phyloP scores from a whole-genome alignment of 2,329 filamentous ascomycete species.

The Cercospora brassicicola region DNA sequence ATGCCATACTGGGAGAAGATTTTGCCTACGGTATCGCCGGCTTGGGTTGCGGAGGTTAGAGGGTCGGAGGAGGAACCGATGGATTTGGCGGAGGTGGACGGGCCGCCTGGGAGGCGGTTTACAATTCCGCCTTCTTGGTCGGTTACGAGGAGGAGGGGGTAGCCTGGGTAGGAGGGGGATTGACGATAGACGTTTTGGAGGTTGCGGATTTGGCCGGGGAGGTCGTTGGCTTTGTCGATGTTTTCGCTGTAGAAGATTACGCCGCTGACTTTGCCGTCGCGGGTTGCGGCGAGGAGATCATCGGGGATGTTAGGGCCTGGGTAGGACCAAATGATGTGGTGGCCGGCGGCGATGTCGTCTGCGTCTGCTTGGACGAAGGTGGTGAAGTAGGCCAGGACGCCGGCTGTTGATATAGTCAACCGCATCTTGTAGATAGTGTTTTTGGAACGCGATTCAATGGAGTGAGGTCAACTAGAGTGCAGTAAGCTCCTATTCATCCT shows the following conservation, averaged over 20 bases:
- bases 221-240: conserved; percentile 13
- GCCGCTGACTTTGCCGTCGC: conserved; percentile 22
- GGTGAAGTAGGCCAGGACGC: not conserved
- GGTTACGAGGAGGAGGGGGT: conserved; percentile 21
- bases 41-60: conserved; percentile 6
- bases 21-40: conserved; percentile 12
- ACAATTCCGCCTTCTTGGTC: conserved; percentile 26
- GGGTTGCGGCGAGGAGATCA: conserved; percentile 11
- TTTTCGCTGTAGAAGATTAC: conserved; percentile 26
- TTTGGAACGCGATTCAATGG: not conserved
- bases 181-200: conserved; percentile 19
- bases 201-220: conserved; percentile 15
- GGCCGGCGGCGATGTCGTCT: conserved; percentile 13
- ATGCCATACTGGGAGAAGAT: conserved; percentile 17
- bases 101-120: conserved; percentile 23
- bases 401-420: not conserved
- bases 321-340: conserved; percentile 25
- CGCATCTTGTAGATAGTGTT: not conserved
- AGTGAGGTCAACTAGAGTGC: not conserved
- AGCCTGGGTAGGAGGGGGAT: conserved; percentile 15
- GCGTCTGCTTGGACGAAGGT: not conserved
- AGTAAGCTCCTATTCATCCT: not conserved
- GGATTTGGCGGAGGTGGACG: conserved; percentile 16
- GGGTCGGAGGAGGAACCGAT: conserved; percentile 16
- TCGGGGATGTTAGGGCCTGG: conserved; percentile 17